A percentile compares a stretch with the other conserved stretches of the same genome.
phyloP scores from a whole-genome alignment of 306 rosid species.

The Rosa persica region DNA sequence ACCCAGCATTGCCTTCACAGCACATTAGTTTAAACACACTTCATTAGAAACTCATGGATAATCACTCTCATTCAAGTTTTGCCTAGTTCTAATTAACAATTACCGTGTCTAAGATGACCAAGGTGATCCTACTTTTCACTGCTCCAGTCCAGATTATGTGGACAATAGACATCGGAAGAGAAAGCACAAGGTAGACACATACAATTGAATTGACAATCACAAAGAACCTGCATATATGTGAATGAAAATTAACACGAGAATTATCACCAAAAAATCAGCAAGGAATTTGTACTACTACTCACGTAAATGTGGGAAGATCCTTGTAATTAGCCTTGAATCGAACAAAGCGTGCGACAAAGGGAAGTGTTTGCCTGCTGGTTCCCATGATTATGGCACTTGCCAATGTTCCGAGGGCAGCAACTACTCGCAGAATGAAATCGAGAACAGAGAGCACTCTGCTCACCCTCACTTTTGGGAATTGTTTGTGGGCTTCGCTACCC shows the following conservation, averaged over 20 bases:
- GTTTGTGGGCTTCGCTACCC: constrained; percentile 18
- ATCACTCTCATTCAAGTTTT: not conserved
- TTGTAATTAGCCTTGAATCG: constrained; percentile 32
- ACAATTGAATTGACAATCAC: constrained; percentile 61
- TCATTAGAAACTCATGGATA: not conserved
- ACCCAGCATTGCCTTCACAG: constrained; percentile 53
- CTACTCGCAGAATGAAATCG: constrained; percentile 27
- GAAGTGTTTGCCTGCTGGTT: constrained; percentile 26
- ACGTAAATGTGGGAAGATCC: constrained; percentile 58
- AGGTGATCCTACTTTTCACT: constrained; percentile 41
- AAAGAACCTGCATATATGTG: constrained; percentile 48
- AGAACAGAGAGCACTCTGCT: constrained; percentile 22
- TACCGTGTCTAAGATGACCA: constrained; percentile 61
- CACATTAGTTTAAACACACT: not conserved
- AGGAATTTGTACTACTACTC: not conserved
- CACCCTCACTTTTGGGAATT: not conserved
- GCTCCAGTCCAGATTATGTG: constrained; percentile 48
- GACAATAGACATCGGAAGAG: constrained; percentile 46
- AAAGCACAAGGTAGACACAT: constrained; percentile 57
- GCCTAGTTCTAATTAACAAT: not conserved
- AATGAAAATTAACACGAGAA: not conserved
- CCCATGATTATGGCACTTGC: constrained; percentile 37
- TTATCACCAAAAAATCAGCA: too few relatives aligned
- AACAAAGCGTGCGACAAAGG: constrained; percentile 12
- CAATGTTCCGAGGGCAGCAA: constrained; percentile 25